Conservation (phyloP, 2,329 filamentous ascomycete species). For the Cyphellophora europaea region DNA sequence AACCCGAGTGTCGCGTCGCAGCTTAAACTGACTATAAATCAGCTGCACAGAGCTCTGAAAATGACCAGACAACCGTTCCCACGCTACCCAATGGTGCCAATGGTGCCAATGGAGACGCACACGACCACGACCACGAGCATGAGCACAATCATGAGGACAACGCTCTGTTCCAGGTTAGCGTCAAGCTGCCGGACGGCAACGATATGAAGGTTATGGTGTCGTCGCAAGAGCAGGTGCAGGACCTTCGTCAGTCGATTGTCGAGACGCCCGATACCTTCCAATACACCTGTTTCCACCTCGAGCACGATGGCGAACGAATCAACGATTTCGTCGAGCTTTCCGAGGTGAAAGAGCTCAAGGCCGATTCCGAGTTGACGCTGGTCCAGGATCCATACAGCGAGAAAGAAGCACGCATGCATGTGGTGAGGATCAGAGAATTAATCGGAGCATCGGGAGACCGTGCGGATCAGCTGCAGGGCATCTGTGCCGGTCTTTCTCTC, state of each 20-base stretch:
- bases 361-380: conserved; percentile 69
- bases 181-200: conserved; percentile 72
- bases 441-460: conserved; percentile 87
- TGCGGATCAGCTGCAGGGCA: conserved; percentile 76
- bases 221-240: conserved; percentile 90
- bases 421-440: conserved; percentile 82
- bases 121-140: conserved; percentile 15
- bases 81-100: conserved; percentile 8
- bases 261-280: conserved; percentile 88
- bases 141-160: conserved; percentile 13
- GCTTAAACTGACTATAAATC: not conserved
- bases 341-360: conserved; percentile 70
- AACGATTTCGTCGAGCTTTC: conserved; percentile 92
- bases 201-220: conserved; percentile 85
- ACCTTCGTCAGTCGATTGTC: conserved; percentile 92
- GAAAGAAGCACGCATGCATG: conserved; percentile 92
- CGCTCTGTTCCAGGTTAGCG: conserved; percentile 60
- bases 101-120: conserved; percentile 8
- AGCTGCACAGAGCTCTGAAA: not conserved
- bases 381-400: conserved; percentile 96
- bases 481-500: conserved; percentile 74
- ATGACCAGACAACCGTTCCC: conserved; percentile 5
- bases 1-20: not conserved
- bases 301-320: conserved; percentile 78
- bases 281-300: conserved; percentile 97